These are phyloP conservation scores for Claviceps citrina DNA, from an alignment of 2,329 filamentous ascomycete species.

Conservation along the genomic window DNA sequence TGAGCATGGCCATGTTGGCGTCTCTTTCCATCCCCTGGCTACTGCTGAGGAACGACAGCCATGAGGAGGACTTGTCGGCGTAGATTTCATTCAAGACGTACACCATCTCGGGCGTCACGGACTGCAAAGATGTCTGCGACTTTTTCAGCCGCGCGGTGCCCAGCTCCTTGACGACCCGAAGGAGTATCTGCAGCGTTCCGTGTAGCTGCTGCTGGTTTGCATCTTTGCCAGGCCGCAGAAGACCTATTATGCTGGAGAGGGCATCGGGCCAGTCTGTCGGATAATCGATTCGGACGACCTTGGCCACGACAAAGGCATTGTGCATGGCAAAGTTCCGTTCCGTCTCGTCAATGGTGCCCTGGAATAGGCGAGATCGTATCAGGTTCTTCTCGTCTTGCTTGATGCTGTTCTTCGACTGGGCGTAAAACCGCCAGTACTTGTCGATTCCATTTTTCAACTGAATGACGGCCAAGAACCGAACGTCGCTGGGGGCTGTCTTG, in stretches of 20 bases:
- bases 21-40: constrained; percentile 43
- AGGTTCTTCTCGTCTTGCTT: constrained; percentile 59
- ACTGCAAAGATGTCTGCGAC: constrained; percentile 62
- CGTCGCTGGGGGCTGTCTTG: constrained; percentile 55
- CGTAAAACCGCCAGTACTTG: constrained; percentile 69
- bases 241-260: constrained; percentile 42
- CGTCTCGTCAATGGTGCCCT: constrained; percentile 62
- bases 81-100: constrained; percentile 68
- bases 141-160: constrained; percentile 62
- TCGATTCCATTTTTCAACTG: constrained; percentile 95
- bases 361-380: constrained; percentile 61
- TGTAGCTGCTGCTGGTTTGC: constrained; percentile 51
- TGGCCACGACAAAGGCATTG: constrained; percentile 75
- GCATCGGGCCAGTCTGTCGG: constrained; percentile 67
- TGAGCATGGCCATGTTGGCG: constrained; percentile 50
- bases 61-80: constrained; percentile 52
- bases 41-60: constrained; percentile 46
- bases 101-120: constrained; percentile 70
- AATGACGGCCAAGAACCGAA: constrained; percentile 81
- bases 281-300: constrained; percentile 79
- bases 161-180: constrained; percentile 83
- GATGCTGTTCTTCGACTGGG: constrained; percentile 43
- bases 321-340: constrained; percentile 66
- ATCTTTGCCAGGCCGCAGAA: constrained; percentile 39
- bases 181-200: constrained; percentile 58